Percentiles rank a stretch among this genome's conserved stretches.
Evolutionary conservation across 2,329 filamentous ascomycete genomes (phyloP).

Genomic region (Fusarium nelsonii): DNA sequence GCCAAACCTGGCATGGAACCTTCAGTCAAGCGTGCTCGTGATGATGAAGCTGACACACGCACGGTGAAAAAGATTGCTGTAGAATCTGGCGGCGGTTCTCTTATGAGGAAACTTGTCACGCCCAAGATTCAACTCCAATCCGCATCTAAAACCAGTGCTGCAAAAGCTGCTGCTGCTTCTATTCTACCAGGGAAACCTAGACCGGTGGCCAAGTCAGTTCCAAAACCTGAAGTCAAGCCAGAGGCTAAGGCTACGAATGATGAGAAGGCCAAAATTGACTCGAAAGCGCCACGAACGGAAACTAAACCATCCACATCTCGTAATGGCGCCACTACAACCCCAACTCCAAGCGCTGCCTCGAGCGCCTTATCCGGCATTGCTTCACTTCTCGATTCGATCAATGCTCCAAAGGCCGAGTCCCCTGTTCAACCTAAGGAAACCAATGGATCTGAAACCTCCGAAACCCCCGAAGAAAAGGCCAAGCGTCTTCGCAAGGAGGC

Average conservation of each 20-base stretch:
- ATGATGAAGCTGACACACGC: constrained; percentile 57
- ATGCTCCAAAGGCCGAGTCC: constrained; percentile 56
- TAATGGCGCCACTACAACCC: constrained; percentile 48
- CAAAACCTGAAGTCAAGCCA: constrained; percentile 53
- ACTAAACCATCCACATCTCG: constrained; percentile 46
- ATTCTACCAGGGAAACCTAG: constrained; percentile 64
- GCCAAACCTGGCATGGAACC: constrained; percentile 50
- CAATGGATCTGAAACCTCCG: constrained; percentile 63
- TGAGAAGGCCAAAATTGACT: constrained; percentile 51
- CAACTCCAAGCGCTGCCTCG: constrained; percentile 42
- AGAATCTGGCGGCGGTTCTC: constrained; percentile 54
- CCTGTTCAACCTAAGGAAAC: constrained; percentile 65
- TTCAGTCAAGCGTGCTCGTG: constrained; percentile 54
- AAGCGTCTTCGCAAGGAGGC: constrained; percentile 79
- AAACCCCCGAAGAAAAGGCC: constrained; percentile 75
- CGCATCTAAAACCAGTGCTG: constrained; percentile 48
- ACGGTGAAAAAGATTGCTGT: constrained; percentile 59
- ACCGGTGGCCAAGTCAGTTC: constrained; percentile 56
- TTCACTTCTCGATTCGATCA: constrained; percentile 65
- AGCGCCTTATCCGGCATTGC: constrained; percentile 64
- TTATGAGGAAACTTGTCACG: constrained; percentile 57
- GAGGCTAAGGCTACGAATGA: constrained; percentile 49
- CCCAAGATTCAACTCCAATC: constrained; percentile 52
- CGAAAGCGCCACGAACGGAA: constrained; percentile 49
- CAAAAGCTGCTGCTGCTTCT: constrained; percentile 52